Evolutionary conservation across 2,329 filamentous ascomycete species (phyloP).

Genomic region (Aspergillus pseudoviridinutans): DNA sequence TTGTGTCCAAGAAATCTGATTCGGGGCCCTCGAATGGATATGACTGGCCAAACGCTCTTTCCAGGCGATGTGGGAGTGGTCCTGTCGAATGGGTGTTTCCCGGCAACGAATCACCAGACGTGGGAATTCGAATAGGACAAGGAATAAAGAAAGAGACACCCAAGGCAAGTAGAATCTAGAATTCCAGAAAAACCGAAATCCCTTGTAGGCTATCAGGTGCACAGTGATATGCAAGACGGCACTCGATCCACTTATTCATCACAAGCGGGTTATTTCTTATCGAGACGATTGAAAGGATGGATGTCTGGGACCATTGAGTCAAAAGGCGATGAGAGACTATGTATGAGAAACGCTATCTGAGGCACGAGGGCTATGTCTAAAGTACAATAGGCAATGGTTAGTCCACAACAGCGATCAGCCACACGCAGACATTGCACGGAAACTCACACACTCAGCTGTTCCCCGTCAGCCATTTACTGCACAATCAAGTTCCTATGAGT

Average conservation of each 20-base stretch:
- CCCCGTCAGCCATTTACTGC: constrained; percentile 20
- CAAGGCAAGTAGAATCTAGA: background rate
- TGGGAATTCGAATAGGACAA: background rate
- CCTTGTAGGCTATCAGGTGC: background rate
- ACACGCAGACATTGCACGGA: background rate
- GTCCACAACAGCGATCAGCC: constrained; percentile 6
- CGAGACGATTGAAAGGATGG: background rate
- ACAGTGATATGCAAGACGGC: background rate
- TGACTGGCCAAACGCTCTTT: background rate
- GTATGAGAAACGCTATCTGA: constrained; percentile 3
- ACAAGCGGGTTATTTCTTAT: background rate
- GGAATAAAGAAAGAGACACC: background rate
- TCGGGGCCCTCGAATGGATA: background rate
- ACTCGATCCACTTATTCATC: background rate
- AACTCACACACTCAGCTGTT: constrained; percentile 26
- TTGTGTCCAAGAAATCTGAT: background rate
- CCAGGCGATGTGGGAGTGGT: background rate
- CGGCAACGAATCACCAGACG: background rate
- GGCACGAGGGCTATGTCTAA: constrained; percentile 12
- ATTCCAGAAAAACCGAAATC: background rate
- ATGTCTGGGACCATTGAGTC: constrained; percentile 8
- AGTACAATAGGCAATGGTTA: constrained; percentile 1
- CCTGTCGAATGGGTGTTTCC: background rate
- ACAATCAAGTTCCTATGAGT: constrained; percentile 10
- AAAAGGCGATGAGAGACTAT: constrained; percentile 12